phyloP scores from a whole-genome alignment of 2,329 filamentous ascomycete genomes.

The Macrophomina phaseolina region DNA sequence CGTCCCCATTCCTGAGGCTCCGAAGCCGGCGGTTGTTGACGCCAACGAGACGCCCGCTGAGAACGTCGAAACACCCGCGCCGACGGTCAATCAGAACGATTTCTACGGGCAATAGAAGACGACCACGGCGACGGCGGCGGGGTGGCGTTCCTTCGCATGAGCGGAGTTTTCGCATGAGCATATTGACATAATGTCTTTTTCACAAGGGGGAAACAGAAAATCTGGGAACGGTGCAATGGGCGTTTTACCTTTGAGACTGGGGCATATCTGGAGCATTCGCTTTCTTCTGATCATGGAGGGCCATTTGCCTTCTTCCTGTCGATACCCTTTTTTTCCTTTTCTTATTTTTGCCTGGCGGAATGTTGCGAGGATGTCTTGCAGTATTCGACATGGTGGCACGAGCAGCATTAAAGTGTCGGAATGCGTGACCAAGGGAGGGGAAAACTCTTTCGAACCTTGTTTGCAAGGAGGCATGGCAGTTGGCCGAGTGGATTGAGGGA shows the following conservation, averaged over 20 bases:
- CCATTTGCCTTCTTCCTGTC: background rate
- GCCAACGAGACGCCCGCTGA: background rate
- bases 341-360: background rate
- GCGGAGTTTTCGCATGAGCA: background rate
- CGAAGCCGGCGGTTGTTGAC: background rate
- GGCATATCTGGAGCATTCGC: too few species aligned
- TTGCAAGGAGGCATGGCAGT: too few species aligned
- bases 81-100: background rate
- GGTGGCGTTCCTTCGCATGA: too few species aligned
- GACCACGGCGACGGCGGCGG: background rate
- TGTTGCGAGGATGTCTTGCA: too few species aligned
- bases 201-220: background rate
- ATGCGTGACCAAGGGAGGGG: too few species aligned
- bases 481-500: too few species aligned
- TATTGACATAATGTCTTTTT: background rate
- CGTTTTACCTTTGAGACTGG: background rate
- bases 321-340: background rate
- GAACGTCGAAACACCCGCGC: background rate
- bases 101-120: conserved; percentile 1
- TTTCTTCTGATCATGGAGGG: background rate
- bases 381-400: too few species aligned
- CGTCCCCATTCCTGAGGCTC: background rate
- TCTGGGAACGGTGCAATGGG: background rate
- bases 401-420: too few species aligned
- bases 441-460: too few species aligned